phyloP scores from a whole-genome alignment of 1,284 basidiomycete genomes.

The Leccinum fallax region DNA sequence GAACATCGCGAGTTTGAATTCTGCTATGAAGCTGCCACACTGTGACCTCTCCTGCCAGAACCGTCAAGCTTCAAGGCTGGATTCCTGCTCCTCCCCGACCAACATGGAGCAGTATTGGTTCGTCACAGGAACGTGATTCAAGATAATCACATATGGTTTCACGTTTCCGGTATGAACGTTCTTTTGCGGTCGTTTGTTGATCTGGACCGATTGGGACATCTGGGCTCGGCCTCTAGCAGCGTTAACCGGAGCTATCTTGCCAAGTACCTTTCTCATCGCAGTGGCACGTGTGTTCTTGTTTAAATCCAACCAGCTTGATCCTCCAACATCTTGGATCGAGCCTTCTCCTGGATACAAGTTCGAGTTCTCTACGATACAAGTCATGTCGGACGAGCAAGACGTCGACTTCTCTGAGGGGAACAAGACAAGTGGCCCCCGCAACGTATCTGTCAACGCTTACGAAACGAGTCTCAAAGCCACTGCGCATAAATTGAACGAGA shows the following conservation, averaged over 20 bases:
- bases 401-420: slow-evolving; percentile 7
- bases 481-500: slow-evolving; percentile 34
- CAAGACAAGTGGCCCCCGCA: slow-evolving; percentile 12
- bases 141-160: background rate
- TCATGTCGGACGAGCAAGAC: slow-evolving; percentile 33
- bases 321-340: background rate
- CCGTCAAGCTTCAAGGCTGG: background rate
- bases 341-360: slow-evolving; percentile 1
- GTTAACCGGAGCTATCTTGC: slow-evolving; percentile 8
- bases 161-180: background rate
- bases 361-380: background rate
- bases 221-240: slow-evolving; percentile 1
- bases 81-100: background rate
- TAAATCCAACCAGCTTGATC: slow-evolving; percentile 21
- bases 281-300: slow-evolving; percentile 31
- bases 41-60: background rate
- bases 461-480: slow-evolving; percentile 28
- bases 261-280: background rate
- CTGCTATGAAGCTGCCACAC: slow-evolving; percentile 1
- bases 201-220: background rate
- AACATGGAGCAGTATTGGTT: background rate
- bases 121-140: background rate
- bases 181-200: background rate
- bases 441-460: slow-evolving; percentile 27
- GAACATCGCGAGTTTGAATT: slow-evolving; percentile 13